Base-by-base conservation (phyloP, 257 asterid genomes). In the Craterostigma plantagineum region DNA sequence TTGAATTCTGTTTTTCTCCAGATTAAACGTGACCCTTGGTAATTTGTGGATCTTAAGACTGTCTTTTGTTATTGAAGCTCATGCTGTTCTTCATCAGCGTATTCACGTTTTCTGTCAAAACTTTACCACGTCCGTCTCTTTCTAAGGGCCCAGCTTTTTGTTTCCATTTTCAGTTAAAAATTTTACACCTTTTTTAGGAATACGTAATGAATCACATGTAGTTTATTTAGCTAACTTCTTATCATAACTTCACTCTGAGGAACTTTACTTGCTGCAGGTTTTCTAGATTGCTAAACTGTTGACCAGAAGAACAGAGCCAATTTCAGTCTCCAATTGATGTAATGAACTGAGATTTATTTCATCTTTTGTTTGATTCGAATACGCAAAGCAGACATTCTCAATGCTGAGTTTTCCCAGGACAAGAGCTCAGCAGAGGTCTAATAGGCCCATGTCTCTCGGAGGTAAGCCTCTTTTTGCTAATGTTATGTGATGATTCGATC, bases 391-490 rank as follows among this genome's bases (percentile, higher is more conserved):
- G 43, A 18, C 59, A 0, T 53, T 54, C 30, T 34, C 63, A 51
- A 76, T 77, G 91, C 66, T 67, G 71, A 61, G 65, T 60, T 58
- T 77, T 51, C 67, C 67, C 52, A 55, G 79, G 60, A 49, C 72
- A 49, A 64, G 91, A 60, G 60, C 66, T 67, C 90, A 69, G 65
- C 72, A 60, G 61, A 68, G 91, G 71, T 38, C 75, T 15, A 64
- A 33, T 53, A 67, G 91, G 67, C 60, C 83, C 38, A 27, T 63
- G 74, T 60, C 91, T 38, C 56, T 73, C 59, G 93, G 86, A 71
- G 90, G 92, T 79, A 42, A 46, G 63, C 18, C 8, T 18, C 34
- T 40, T 11, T 7, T 16, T 10, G 12, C 3, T 3, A 17, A 33
- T 38, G 4, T 33, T 45, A 18, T 33, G n/a, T 43, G 30, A 46